Evolutionary conservation across 1,139 yeast genomes (phyloP), one percentile per base, ranked within the genome.

Genomic region (Suhomyces bribrorum): DNA sequence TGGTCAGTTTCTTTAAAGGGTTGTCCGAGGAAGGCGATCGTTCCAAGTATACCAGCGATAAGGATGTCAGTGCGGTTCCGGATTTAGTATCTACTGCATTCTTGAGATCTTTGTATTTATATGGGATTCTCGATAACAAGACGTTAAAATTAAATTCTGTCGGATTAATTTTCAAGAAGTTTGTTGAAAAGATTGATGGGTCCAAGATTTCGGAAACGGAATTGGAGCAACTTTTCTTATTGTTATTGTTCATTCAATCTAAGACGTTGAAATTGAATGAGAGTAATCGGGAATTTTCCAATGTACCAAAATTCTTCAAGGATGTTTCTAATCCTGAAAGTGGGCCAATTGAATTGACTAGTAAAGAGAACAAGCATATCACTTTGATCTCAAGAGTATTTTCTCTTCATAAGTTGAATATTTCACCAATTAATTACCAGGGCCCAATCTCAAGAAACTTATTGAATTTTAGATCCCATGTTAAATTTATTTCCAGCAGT

Each of bases 381-480:
- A 57, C 75, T 9, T 57, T 83, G 34, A 59, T 85, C 20, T 71
- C 87, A 3, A 69, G 89, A 45, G 62, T 83, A 2, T 77, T 84
- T 28, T 69, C 83, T 2, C 65, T 83, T 31, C 73, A 77, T 42
- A 72, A 70, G 45, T 64, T 81, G 29, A 59, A 68, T 30, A 69
- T 75, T 14, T 79, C 81, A 16, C 82, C 85, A 5, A 73, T 77
- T 25, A 80, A 79, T 45, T 72, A 82, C 54, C 77, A 78, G 41
- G 92, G 92, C 0, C 90, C 92, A 5, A 66, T 85, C 30, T 83
- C 86, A 16, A 73, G 84, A 45, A 72, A 75, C 37, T 66, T 86
- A 26, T 64, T 84, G 39, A 71, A 77, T 30, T 86, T 84, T 56
- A 76, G 92, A 54, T 83, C 89, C 12, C 81, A 82, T 42, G 59